Evolutionary conservation across 768 basidiomycete genomes (phyloP).

Genomic region (Tephrocybe sp.): DNA sequence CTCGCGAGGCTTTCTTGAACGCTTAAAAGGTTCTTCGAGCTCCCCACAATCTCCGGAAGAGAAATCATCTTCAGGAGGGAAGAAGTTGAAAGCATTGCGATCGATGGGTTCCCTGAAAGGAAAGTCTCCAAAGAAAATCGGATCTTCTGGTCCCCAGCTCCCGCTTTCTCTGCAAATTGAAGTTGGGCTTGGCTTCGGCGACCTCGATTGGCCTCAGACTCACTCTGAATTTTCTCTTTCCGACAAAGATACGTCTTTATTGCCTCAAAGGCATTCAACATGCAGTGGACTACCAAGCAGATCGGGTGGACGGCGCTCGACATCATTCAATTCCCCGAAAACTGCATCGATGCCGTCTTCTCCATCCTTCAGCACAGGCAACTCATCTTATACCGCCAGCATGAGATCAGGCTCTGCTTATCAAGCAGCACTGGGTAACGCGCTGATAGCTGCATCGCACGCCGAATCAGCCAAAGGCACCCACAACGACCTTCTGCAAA

Average conservation of each 20-base stretch:
- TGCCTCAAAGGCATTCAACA: conserved; percentile 35
- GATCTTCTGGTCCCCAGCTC: conserved; percentile 48
- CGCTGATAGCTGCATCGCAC: conserved; percentile 91
- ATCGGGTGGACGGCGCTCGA: conserved; percentile 62
- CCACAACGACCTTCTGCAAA: conserved; percentile 87
- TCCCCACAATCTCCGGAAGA: conserved; percentile 45
- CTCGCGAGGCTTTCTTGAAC: conserved; percentile 67
- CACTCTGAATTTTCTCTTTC: conserved; percentile 25
- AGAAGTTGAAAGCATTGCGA: conserved; percentile 69
- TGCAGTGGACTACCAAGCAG: conserved; percentile 39
- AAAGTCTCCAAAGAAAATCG: conserved; percentile 40
- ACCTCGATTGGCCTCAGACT: conserved; percentile 50
- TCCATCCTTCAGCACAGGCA: conserved; percentile 46
- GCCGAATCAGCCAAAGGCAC: conserved; percentile 92
- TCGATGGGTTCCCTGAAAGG: conserved; percentile 83
- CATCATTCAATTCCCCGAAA: conserved; percentile 65
- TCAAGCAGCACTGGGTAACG: conserved; percentile 81
- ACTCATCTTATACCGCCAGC: conserved; percentile 32
- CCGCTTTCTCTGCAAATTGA: conserved; percentile 58
- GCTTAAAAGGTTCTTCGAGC: conserved; percentile 51
- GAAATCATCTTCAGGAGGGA: conserved; percentile 38
- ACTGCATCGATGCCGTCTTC: conserved; percentile 46
- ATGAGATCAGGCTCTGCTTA: conserved; percentile 39
- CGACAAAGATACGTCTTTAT: conserved; percentile 21
- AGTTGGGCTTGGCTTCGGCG: conserved; percentile 54